Conservation (phyloP, 108 stramenopile species). For the Skeletonema potamos region DNA sequence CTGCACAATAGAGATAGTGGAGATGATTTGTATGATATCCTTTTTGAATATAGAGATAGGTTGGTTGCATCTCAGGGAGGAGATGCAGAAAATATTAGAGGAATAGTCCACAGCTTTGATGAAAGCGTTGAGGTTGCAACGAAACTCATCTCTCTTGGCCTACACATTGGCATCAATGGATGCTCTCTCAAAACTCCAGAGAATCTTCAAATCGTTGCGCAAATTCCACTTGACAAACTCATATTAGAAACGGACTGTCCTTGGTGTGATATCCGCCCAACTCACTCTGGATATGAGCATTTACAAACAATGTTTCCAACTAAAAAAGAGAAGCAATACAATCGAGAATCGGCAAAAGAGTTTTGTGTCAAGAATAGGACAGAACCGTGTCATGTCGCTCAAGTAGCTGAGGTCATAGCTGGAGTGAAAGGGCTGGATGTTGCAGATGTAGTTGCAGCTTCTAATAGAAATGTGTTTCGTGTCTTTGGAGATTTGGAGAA, state of each 20-base stretch:
- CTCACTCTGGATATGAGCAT: conserved; percentile 74
- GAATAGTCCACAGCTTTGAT: conserved; percentile 91
- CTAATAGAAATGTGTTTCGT: conserved; percentile 59
- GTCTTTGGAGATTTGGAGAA: conserved; percentile 55
- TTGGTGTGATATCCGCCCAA: conserved; percentile 85
- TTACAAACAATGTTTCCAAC: conserved; percentile 67
- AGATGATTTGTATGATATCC: conserved; percentile 70
- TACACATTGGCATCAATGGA: conserved; percentile 96
- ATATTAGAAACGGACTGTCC: conserved; percentile 98
- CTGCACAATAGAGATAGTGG: conserved; percentile 93
- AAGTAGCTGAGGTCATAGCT: conserved; percentile 87
- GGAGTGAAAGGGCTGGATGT: conserved; percentile 63
- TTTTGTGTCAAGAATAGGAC: conserved; percentile 84
- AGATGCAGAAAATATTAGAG: conserved; percentile 23
- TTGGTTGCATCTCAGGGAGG: conserved; percentile 2
- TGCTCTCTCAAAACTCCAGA: conserved; percentile 92
- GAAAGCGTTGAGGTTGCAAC: conserved; percentile 82
- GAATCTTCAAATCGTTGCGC: conserved; percentile 73
- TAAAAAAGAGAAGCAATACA: conserved; percentile 82
- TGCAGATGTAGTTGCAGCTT: conserved; percentile 60
- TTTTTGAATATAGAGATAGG: conserved; percentile 54
- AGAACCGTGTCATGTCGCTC: conserved; percentile 87
- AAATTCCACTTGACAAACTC: conserved; percentile 79
- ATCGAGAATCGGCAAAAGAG: conserved; percentile 35
- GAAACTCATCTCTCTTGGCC: conserved; percentile 74